These are phyloP conservation scores for Phaeotremella fagi DNA, from an alignment of 768 basidiomycete species.

Conservation along the genomic window DNA sequence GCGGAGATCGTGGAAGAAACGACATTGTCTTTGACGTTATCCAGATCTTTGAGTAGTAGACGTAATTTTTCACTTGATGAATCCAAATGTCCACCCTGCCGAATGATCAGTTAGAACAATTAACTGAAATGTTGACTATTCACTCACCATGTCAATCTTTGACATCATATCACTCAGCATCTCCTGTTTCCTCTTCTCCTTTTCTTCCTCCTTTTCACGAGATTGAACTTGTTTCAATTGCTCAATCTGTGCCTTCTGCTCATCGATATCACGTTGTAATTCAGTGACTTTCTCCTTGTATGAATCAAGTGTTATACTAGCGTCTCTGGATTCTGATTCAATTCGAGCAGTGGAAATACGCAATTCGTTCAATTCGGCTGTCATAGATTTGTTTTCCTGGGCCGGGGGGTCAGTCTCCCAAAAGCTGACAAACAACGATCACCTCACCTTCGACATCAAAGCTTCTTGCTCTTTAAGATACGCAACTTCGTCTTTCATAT, in stretches of 20 bases:
- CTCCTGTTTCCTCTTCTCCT: slow-evolving; percentile 97
- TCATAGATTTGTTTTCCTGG: slow-evolving; percentile 91
- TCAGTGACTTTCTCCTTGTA: slow-evolving; percentile 91
- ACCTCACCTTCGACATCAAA: slow-evolving; percentile 63
- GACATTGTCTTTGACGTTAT: slow-evolving; percentile 56
- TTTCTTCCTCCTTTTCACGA: slow-evolving; percentile 85
- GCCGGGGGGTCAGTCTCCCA: slow-evolving; percentile 1
- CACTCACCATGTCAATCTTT: slow-evolving; percentile 86
- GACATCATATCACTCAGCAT: slow-evolving; percentile 99
- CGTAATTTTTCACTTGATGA: slow-evolving; percentile 36
- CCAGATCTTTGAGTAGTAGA: slow-evolving; percentile 32
- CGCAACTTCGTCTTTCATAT: slow-evolving; percentile 78
- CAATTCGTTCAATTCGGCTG: slow-evolving; percentile 85
- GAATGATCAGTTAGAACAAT: slow-evolving; percentile 8
- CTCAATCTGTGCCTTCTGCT: slow-evolving; percentile 59
- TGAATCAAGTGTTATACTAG: slow-evolving; percentile 84
- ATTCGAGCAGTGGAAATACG: slow-evolving; percentile 84
- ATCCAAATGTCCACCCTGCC: slow-evolving; percentile 36
- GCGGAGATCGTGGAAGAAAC: slow-evolving; percentile 63
- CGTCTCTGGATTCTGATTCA: slow-evolving; percentile 94
- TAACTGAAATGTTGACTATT: too few relatives aligned
- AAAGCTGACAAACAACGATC: too few relatives aligned
- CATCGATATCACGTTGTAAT: slow-evolving; percentile 58
- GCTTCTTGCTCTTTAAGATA: slow-evolving; percentile 90
- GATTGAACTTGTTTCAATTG: slow-evolving; percentile 80